Evolutionary conservation across 805 yeast species (phyloP).

Genomic region (Myxozyma vanderwaltii): DNA sequence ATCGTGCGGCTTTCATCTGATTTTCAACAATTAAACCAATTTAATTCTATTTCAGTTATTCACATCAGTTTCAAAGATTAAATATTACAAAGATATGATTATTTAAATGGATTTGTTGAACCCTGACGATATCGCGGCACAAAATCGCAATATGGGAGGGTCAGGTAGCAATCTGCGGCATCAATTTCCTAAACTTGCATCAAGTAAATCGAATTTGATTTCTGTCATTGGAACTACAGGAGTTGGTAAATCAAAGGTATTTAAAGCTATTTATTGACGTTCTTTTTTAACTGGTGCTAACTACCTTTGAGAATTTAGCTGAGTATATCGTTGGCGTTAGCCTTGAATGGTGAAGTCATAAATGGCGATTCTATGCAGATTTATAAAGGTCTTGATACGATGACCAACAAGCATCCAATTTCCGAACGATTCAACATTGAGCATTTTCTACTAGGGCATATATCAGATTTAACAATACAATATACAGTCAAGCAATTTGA

Average conservation of each 20-base stretch:
- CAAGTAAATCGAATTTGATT: constrained; percentile 46
- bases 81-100: not conserved
- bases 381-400: constrained; percentile 68
- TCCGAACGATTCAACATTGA: constrained; percentile 70
- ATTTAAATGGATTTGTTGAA: not conserved
- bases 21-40: not conserved
- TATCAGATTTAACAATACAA: constrained; percentile 69
- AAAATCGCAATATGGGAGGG: not conserved
- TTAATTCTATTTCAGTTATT: too few species aligned
- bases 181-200: not conserved
- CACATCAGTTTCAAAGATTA: too few species aligned
- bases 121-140: not conserved
- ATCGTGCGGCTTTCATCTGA: not conserved
- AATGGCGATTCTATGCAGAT: constrained; percentile 98
- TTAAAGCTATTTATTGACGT: too few species aligned
- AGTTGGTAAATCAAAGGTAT: constrained; percentile 87
- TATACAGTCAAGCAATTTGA: constrained; percentile 80
- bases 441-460: constrained; percentile 88
- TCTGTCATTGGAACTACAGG: constrained; percentile 93
- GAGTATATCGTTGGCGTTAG: constrained; percentile 74
- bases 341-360: constrained; percentile 81
- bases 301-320: constrained; percentile 45
- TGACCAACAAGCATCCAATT: constrained; percentile 91
- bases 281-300: not conserved
- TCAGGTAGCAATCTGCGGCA: not conserved